Evolutionary conservation across 441 rosid genomes (phyloP).

Genomic region (Pelargonium myrrhifolium): DNA sequence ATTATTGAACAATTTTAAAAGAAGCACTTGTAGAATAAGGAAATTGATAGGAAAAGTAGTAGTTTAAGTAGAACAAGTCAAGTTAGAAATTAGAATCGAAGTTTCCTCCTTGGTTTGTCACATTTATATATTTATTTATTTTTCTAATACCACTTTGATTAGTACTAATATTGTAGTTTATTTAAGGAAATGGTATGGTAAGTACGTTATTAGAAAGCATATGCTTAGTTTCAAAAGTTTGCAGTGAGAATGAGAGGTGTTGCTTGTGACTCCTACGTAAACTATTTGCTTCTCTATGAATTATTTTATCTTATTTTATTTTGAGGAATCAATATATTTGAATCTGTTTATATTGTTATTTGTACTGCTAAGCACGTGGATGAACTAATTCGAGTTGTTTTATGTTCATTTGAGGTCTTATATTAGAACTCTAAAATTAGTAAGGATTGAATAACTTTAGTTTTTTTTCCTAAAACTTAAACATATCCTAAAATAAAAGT

Average conservation of each 20-base stretch:
- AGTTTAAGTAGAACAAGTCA: background rate
- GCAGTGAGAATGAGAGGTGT: background rate
- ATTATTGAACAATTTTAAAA: background rate
- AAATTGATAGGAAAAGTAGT: background rate
- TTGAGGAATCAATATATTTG: too few species aligned
- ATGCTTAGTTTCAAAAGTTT: background rate
- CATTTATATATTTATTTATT: background rate
- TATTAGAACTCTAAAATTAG: too few species aligned
- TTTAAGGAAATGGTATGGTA: background rate
- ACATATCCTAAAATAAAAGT: too few species aligned
- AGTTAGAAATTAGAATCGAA: background rate
- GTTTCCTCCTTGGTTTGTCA: background rate
- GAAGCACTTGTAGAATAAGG: background rate
- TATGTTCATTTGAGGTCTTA: too few species aligned
- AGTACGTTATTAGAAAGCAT: background rate
- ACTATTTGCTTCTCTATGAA: too few species aligned
- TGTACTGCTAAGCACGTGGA: too few species aligned
- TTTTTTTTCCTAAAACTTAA: too few species aligned
- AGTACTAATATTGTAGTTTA: background rate
- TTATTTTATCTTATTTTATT: too few species aligned
- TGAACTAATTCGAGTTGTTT: too few species aligned
- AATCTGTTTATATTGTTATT: too few species aligned
- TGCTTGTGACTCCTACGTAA: background rate
- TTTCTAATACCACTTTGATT: background rate
- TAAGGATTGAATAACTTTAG: too few species aligned